phyloP scores from a whole-genome alignment of 1,139 yeast species.

The Yamadazyma sp. region DNA sequence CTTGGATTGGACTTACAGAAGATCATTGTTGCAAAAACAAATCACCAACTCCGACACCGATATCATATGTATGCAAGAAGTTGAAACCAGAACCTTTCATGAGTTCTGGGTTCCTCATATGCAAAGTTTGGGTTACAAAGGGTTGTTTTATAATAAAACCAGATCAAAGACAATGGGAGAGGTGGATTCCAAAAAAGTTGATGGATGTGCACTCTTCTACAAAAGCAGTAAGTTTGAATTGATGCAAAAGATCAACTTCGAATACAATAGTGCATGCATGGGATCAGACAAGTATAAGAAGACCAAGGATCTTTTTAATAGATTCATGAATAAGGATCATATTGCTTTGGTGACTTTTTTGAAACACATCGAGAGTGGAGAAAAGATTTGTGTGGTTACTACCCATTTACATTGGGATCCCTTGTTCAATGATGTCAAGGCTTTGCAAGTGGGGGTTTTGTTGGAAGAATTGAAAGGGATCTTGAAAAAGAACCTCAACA shows the following conservation, averaged over 20 bases:
- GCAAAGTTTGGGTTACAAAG: conserved; percentile 73
- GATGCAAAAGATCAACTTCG: conserved; percentile 71
- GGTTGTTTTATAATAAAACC: conserved; percentile 81
- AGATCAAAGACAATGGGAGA: conserved; percentile 91
- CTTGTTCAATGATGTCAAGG: conserved; percentile 90
- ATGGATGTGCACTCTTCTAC: conserved; percentile 95
- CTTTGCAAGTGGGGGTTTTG: conserved; percentile 90
- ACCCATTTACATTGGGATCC: conserved; percentile 99
- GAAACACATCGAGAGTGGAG: conserved; percentile 72
- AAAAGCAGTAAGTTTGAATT: conserved; percentile 67
- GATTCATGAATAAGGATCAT: conserved; percentile 95
- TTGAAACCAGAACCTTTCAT: conserved; percentile 81
- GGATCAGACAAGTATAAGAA: conserved; percentile 86
- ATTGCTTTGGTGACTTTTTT: conserved; percentile 81
- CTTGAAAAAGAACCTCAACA: conserved; percentile 51
- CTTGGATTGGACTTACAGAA: conserved; percentile 89
- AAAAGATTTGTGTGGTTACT: conserved; percentile 72
- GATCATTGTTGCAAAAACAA: conserved; percentile 71
- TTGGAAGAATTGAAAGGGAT: conserved; percentile 80
- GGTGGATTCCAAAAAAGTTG: conserved; percentile 82
- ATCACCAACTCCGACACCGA: conserved; percentile 66
- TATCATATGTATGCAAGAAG: conserved; percentile 90
- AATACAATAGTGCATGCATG: conserved; percentile 86
- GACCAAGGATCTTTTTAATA: conserved; percentile 90
- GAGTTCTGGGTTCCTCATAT: conserved; percentile 83